Evolutionary conservation across 2,329 filamentous ascomycete species (phyloP).

Genomic region (Botrytis galanthina): DNA sequence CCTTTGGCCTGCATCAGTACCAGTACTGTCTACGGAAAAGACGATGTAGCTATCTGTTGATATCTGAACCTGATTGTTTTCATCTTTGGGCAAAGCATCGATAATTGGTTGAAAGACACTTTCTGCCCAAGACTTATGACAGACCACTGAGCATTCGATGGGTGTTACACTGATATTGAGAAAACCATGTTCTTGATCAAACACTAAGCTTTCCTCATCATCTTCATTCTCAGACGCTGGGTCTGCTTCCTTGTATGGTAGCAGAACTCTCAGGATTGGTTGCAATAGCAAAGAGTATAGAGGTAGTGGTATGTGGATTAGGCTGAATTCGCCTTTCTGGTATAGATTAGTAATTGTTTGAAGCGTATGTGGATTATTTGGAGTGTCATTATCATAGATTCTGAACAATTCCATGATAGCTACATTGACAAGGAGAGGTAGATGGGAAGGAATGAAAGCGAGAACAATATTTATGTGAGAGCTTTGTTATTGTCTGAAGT

Average conservation of each 20-base stretch:
- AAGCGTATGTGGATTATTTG: not conserved
- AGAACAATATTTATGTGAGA: not conserved
- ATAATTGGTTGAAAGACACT: constrained; percentile 74
- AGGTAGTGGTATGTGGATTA: constrained; percentile 85
- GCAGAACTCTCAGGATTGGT: constrained; percentile 79
- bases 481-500: not conserved
- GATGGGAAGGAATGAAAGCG: not conserved
- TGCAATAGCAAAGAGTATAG: constrained; percentile 78
- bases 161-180: constrained; percentile 92
- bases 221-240: constrained; percentile 35
- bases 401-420: not conserved
- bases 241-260: constrained; percentile 55
- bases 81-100: constrained; percentile 55
- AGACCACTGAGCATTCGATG: constrained; percentile 89
- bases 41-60: constrained; percentile 82
- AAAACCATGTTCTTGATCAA: constrained; percentile 68
- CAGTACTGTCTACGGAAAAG: constrained; percentile 85
- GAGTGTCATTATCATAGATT: not conserved
- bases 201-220: constrained; percentile 47
- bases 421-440: not conserved
- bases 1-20: constrained; percentile 84
- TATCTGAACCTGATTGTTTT: constrained; percentile 61
- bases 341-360: constrained; percentile 28
- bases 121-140: constrained; percentile 70
- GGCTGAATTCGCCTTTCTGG: constrained; percentile 80